A percentile compares a stretch with the other conserved stretches of the same genome.
Conservation (phyloP, 495 filamentous ascomycete genomes). For the Penicillium crystallinum region DNA sequence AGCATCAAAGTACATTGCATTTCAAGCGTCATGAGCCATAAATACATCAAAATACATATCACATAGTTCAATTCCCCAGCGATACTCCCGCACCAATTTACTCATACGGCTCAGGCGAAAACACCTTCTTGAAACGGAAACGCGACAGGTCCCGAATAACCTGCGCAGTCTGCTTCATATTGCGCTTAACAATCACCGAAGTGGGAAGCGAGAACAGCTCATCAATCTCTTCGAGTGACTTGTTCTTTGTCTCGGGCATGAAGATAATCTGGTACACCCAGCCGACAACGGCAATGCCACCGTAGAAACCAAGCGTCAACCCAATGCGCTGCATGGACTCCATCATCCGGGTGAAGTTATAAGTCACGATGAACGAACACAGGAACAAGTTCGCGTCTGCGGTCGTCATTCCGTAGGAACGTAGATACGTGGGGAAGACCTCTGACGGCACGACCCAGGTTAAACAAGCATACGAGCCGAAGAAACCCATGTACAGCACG, state of each 20-base stretch:
- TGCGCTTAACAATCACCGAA: constrained; percentile 48
- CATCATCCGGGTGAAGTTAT: constrained; percentile 58
- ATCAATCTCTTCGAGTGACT: constrained; percentile 59
- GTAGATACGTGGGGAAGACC: constrained; percentile 57
- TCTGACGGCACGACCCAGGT: constrained; percentile 59
- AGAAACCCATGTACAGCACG: constrained; percentile 58
- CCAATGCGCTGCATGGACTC: constrained; percentile 52
- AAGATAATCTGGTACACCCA: constrained; percentile 57
- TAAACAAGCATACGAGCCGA: constrained; percentile 57
- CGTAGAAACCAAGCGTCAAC: constrained; percentile 55
- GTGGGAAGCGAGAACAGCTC: constrained; percentile 53
- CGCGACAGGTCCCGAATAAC: constrained; percentile 28
- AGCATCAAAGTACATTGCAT: no score
- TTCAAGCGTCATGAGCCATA: no score
- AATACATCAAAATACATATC: background rate
- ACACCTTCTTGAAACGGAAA: constrained; percentile 32
- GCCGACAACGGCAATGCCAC: constrained; percentile 52
- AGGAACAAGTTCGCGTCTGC: constrained; percentile 53
- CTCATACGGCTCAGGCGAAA: constrained; percentile 25
- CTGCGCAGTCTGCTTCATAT: constrained; percentile 36
- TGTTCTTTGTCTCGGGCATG: constrained; percentile 61
- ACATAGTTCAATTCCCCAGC: background rate
- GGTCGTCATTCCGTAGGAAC: constrained; percentile 55
- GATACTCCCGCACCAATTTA: background rate
- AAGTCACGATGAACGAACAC: constrained; percentile 58